Conservation (phyloP, 2,329 filamentous ascomycete genomes). For the Fusarium illudens region DNA sequence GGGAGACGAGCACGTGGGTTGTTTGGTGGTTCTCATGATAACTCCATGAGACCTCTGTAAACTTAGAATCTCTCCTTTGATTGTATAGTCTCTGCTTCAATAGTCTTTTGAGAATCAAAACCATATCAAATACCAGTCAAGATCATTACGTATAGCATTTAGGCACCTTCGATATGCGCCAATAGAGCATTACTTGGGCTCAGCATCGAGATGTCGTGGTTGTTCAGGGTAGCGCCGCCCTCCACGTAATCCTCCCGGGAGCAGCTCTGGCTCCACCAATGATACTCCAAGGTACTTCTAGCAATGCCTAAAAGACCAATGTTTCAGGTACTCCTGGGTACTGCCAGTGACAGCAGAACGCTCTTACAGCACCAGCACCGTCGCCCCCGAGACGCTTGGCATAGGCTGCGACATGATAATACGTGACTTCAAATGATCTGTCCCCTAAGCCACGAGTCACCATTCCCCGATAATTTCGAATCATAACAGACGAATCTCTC, state of each 20-base stretch:
- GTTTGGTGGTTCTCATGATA: slow-evolving; percentile 13
- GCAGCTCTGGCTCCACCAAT: slow-evolving; percentile 14
- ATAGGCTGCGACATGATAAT: slow-evolving; percentile 37
- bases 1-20: neutral
- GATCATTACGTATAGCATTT: neutral
- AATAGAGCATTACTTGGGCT: neutral
- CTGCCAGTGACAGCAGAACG: slow-evolving; percentile 1
- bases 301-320: accelerated
- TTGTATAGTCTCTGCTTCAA: neutral
- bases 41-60: neutral
- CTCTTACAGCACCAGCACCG: slow-evolving; percentile 1
- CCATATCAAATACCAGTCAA: neutral
- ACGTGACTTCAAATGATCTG: slow-evolving; percentile 35
- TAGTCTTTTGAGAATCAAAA: neutral
- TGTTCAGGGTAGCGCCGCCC: slow-evolving; percentile 23
- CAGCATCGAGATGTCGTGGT: neutral
- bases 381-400: slow-evolving; percentile 24
- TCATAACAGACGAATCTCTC: slow-evolving; percentile 3
- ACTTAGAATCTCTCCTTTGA: neutral
- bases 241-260: slow-evolving; percentile 32
- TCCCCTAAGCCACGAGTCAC: slow-evolving; percentile 28
- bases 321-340: neutral
- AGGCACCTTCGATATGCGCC: neutral
- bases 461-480: slow-evolving; percentile 15
- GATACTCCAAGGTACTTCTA: slow-evolving; percentile 7